Base-by-base conservation (phyloP, 2,329 filamentous ascomycete species). In the Beauveria varroae region DNA sequence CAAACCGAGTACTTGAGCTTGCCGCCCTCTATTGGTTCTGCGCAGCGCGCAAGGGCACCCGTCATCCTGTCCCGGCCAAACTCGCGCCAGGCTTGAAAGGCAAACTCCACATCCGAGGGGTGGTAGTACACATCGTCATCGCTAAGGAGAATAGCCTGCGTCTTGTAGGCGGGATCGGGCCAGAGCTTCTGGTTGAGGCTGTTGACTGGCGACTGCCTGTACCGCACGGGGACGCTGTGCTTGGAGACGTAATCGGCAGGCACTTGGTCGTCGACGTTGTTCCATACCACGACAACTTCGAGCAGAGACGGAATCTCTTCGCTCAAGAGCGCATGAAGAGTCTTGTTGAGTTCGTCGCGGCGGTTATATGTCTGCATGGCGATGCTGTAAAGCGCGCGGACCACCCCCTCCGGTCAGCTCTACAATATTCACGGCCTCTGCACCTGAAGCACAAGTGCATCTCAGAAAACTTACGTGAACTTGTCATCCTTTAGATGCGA, bases 61-160 rank as follows among this genome's bases (percentile, higher is more conserved):
- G 69, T 68, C 41, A 76, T 64, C 20, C 73, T 65, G 57, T 72
- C 62, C 40, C 65, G 69, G 44, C 73, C 74, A 50, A 74, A 74
- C 62, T 72, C 69, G 64, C 74, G 73, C 74, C 74, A 76, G 16
- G 70, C 66, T 60, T 76, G 74, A 54, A 76, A 76, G 37, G 70
- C 72, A 20, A 75, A 76, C 28, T 76, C 74, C 16, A 76, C 68
- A 47, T 76, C 74, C 3, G 65, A 61, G 22, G 74, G 74, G 43
- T 70, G 66, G 65, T 74, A 76, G 65, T 73, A 74, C 18, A 76
- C 72, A 56, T 76, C 74, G 63, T 76, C 74, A 41, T 76, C 74
- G 26, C 69, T 72, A 12, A 75, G 68, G 30, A 76, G 71, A n/a
- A 76, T 70, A 7, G 74, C 74, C 60, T 76, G 68, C 30, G 74